These are phyloP conservation scores for Pittosporum tobira DNA, from an alignment of 129 eudicot species.

Conservation along the genomic window DNA sequence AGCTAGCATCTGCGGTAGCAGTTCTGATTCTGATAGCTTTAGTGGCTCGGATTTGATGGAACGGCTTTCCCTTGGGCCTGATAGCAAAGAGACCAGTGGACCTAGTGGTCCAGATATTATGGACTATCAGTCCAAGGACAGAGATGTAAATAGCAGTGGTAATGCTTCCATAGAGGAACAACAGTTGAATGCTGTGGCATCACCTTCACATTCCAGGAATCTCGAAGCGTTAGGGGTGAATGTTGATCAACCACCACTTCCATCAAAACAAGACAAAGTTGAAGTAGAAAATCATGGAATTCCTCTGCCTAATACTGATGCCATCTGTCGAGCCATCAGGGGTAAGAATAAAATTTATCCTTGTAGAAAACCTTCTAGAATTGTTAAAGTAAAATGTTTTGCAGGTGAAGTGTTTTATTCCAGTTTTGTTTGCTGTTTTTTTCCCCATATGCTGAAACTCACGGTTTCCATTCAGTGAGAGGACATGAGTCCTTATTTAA, in stretches of 20 bases:
- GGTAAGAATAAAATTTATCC: constrained; percentile 35
- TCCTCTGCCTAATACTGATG: constrained; percentile 32
- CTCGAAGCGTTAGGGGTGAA: constrained; percentile 32
- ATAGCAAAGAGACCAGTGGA: constrained; percentile 28
- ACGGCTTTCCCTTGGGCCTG: constrained; percentile 26
- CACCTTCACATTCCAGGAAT: constrained; percentile 14
- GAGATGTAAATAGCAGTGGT: constrained; percentile 23
- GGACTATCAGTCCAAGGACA: constrained; percentile 26
- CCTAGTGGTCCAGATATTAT: constrained; percentile 10
- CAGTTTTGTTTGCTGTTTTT: not conserved
- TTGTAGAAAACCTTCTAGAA: not conserved
- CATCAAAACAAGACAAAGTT: constrained; percentile 26
- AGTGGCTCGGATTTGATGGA: constrained; percentile 33
- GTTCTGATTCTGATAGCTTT: constrained; percentile 52
- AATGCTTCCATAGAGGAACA: constrained; percentile 15
- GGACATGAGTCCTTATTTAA: not conserved
- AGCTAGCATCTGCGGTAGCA: constrained; percentile 53
- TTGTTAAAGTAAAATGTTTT: not conserved
- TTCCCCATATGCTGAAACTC: not conserved
- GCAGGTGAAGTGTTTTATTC: not conserved
- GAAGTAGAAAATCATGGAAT: constrained; percentile 35
- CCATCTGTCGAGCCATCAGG: constrained; percentile 35
- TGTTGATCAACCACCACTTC: constrained; percentile 27
- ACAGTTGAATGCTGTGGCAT: constrained; percentile 14
- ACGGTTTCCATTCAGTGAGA: not conserved